These are phyloP conservation scores for Aaosphaeria pasadenensis DNA, from an alignment of 2,329 filamentous ascomycete genomes.

Conservation along the genomic window DNA sequence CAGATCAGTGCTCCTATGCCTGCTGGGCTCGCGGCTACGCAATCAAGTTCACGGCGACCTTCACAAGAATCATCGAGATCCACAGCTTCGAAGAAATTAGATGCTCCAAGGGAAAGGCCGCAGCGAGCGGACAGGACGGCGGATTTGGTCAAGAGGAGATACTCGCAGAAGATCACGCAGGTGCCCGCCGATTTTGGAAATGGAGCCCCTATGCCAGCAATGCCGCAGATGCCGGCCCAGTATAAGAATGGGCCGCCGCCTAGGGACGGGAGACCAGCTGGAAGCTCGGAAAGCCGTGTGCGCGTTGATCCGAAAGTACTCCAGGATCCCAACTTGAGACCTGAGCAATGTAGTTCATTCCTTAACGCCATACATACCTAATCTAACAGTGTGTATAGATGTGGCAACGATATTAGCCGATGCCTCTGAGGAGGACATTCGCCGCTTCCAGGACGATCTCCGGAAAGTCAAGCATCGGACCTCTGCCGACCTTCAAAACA, in stretches of 20 bases:
- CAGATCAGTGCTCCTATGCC: conserved; percentile 49
- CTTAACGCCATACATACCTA: neutral
- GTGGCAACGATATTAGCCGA: conserved; percentile 73
- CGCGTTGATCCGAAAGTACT: conserved; percentile 74
- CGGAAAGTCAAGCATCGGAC: conserved; percentile 75
- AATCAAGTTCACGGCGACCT: conserved; percentile 34
- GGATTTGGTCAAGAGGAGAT: conserved; percentile 89
- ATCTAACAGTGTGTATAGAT: conserved; percentile 37
- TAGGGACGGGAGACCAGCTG: conserved; percentile 47
- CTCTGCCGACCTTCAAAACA: conserved; percentile 83
- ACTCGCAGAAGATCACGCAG: conserved; percentile 88
- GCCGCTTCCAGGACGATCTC: conserved; percentile 73
- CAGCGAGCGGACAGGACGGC: conserved; percentile 55
- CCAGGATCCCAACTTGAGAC: conserved; percentile 72
- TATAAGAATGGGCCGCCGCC: conserved; percentile 52
- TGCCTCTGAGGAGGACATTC: conserved; percentile 83
- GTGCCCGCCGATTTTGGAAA: conserved; percentile 67
- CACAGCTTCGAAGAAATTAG: conserved; percentile 22
- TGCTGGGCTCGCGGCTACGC: conserved; percentile 21
- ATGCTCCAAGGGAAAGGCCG: conserved; percentile 38
- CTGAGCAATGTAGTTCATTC: conserved; percentile 67
- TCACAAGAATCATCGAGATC: conserved; percentile 37
- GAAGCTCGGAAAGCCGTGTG: conserved; percentile 52
- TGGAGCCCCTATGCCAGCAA: conserved; percentile 60
- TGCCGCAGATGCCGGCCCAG: conserved; percentile 61